Evolutionary conservation across 208 protist genomes (phyloP).

Genomic region (Trypanosoma scelopori): DNA sequence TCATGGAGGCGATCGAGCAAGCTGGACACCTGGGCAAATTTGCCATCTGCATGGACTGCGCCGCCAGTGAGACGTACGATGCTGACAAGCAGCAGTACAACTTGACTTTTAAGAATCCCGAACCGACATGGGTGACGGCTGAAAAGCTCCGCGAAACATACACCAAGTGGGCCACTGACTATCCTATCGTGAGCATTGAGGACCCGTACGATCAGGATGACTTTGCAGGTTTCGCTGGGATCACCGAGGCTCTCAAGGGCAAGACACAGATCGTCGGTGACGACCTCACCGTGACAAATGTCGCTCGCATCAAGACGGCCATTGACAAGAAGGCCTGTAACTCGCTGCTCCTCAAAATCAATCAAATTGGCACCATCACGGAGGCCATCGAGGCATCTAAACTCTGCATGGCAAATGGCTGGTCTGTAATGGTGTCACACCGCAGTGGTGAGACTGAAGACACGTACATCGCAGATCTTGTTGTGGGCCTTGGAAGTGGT

Average conservation of each 20-base stretch:
- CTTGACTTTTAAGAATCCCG: conserved; percentile 97
- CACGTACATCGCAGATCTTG: conserved; percentile 99
- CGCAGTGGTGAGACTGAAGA: conserved; percentile 98
- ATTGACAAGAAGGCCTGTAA: conserved; percentile 94
- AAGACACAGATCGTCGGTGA: conserved; percentile 98
- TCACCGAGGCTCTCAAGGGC: conserved; percentile 74
- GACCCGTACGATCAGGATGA: conserved; percentile 99
- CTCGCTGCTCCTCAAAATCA: conserved; percentile 99
- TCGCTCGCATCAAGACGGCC: conserved; percentile 94
- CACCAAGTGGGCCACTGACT: conserved; percentile 84
- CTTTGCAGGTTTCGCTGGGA: conserved; percentile 89
- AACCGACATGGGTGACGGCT: conserved; percentile 66
- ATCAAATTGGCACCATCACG: conserved; percentile 99
- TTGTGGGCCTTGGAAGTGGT: conserved; percentile 95
- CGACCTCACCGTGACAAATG: conserved; percentile 98
- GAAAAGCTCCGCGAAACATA: conserved; percentile 93
- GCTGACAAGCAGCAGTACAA: conserved; percentile 94
- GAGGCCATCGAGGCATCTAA: conserved; percentile 97
- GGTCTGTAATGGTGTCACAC: conserved; percentile 94
- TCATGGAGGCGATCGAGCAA: conserved; percentile 96
- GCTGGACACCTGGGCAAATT: conserved; percentile 95
- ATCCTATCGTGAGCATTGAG: conserved; percentile 99
- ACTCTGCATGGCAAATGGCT: conserved; percentile 79
- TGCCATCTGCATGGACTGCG: conserved; percentile 98
- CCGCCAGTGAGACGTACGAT: conserved; percentile 98